phyloP scores from a whole-genome alignment of 352 stramenopile species.

The Globisporangium polare region DNA sequence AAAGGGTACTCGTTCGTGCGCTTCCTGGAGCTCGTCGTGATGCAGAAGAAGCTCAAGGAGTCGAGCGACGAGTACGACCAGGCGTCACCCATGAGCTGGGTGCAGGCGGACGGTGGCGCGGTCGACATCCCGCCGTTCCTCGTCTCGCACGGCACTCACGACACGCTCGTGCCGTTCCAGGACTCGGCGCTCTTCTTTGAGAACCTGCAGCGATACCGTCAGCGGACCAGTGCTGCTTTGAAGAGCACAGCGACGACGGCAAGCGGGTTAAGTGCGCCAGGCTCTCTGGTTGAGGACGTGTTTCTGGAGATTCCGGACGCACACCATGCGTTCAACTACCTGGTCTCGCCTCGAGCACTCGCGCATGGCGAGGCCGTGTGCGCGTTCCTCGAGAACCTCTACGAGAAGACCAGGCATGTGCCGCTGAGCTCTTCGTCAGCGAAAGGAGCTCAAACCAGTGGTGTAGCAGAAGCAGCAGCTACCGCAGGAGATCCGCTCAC shows the following conservation, averaged over 20 bases:
- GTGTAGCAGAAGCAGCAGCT: neutral
- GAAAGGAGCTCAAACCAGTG: neutral
- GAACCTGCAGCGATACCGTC: constrained; percentile 35
- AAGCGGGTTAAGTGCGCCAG: constrained; percentile 4
- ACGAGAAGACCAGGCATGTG: constrained; percentile 35
- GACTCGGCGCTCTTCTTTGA: constrained; percentile 61
- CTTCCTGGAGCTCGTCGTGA: constrained; percentile 54
- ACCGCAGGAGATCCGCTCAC: neutral
- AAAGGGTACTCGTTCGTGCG: constrained; percentile 34
- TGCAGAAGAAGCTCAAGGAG: constrained; percentile 51
- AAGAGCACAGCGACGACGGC: neutral
- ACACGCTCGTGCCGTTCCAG: constrained; percentile 52
- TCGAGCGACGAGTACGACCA: constrained; percentile 44
- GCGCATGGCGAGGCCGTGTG: constrained; percentile 52
- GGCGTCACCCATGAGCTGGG: constrained; percentile 47
- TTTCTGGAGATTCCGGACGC: constrained; percentile 51
- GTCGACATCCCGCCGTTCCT: constrained; percentile 52
- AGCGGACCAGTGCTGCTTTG: constrained; percentile 10
- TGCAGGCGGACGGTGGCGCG: constrained; percentile 21
- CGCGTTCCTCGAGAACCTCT: constrained; percentile 51
- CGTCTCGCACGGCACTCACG: constrained; percentile 49
- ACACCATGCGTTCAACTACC: constrained; percentile 62
- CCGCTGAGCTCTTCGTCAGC: constrained; percentile 19
- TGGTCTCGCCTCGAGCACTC: constrained; percentile 48
- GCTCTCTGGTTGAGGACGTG: constrained; percentile 38